Base-by-base conservation (phyloP, 164 flowering plant genomes). In the Stephania cephalantha region DNA sequence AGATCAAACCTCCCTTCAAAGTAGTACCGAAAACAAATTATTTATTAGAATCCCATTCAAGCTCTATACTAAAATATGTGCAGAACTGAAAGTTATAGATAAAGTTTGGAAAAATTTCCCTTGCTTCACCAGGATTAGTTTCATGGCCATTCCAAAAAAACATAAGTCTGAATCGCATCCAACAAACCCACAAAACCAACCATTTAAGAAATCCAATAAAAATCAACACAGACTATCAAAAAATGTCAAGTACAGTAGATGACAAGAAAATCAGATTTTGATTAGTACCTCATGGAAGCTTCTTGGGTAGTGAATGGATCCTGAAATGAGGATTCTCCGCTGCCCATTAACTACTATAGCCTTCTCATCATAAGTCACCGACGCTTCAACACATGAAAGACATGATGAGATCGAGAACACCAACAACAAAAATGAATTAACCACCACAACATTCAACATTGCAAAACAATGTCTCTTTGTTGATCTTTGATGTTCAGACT, bases 221-320 rank as follows among this genome's bases (percentile, higher is more conserved):
- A 58, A 58, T 31, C 71, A 30, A 46, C 52, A 73, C 20, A 70
- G 18, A 68, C 11, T 68, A 74, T 48, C 30, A 29, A 44, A 13
- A 45, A 61, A 44, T 44, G 3, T n/a, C 45, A 35, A 35, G 42
- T 35, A 35, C 42, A 35, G 25, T 25, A 25, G 42, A 35, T 35
- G 3, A 35, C 42, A 35, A 35, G 42, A 35, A 4, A 35, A 58
- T 73, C 50, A 71, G 76, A 84, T 76, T 80, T 71, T 71, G 63
- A 79, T 2, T 4, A n/a, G 42, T 84, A 94, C 98, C 94, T 90
- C 88, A 68, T 97, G 98, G 78, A 89, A 85, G 83, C 98, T 94
- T 83, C 98, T 82, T 30, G 98, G 98, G 77, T 94, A 94, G 71
- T 94, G 98, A 83, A 94, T 90, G 75, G 98, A 92, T 22, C 97